Evolutionary conservation across 2,329 filamentous ascomycete genomes (phyloP), one percentile per base, ranked within the genome.

Genomic region (Cladophialophora carrionii): DNA sequence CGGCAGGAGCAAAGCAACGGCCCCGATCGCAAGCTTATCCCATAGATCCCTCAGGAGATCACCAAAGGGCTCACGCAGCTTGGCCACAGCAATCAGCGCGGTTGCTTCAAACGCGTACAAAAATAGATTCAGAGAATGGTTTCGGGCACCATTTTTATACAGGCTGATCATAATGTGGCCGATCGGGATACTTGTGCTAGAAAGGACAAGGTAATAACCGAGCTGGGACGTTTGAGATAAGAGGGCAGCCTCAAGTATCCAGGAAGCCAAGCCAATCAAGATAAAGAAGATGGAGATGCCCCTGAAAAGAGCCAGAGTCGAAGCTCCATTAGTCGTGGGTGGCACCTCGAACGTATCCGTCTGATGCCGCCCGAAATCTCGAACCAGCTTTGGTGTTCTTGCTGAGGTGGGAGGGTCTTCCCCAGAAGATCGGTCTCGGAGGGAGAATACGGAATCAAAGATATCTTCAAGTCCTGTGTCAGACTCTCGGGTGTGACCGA

Each of bases 381-480:
- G 52, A 29, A n/a, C 52, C 29, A n/a, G 52, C 26, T 34, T 14
- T 4, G 52, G 32, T 26, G 24, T 29, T 12, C 29, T 31, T 34
- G 24, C 26, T 10, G 52, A 29, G 29, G 17, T 3, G 17, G 24
- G 24, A 12, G 52, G 52, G 10, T 34, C 52, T 32, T 54, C 24
- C 10, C 14, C 29, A n/a, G 56, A 32, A 31, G 58, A 63, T 26
- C 41, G 56, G 49, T 69, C 67, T 51, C 64, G 61, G 2, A 78
- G 69, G 46, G 74, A 79, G 62, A 82, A 82, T 3, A 80, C 75
- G 31, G 74, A 74, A 55, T 80, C 78, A 70, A 83, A 82, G 26
- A 82, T 70, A 48, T 72, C 76, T 70, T 83, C 81, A 10, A 83
- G 70, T 7, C 80, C 80, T 29, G 80, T 82, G 29, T 80, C 78